phyloP scores from a whole-genome alignment of 169 alveolate genomes.

The Nephromyces sp. region DNA sequence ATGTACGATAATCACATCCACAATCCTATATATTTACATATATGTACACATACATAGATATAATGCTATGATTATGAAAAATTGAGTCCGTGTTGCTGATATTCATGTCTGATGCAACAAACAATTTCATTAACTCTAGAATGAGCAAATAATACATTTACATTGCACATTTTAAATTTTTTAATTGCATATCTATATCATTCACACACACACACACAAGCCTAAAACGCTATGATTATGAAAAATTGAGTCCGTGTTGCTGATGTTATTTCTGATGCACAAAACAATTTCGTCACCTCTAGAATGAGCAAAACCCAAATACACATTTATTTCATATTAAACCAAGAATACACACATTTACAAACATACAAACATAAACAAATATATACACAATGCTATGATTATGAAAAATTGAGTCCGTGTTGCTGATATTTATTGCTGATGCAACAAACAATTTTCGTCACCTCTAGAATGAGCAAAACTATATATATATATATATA shows the following conservation, averaged over 20 bases:
- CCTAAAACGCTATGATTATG: not conserved
- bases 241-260: not conserved
- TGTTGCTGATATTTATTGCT: not conserved
- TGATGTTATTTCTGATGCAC: not conserved
- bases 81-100: not conserved
- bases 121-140: not conserved
- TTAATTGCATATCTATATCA: not conserved
- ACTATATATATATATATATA: not conserved
- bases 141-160: not conserved
- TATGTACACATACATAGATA: not conserved
- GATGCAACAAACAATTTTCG: not conserved
- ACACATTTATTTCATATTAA: too few species aligned
- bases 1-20: slow-evolving; percentile 24
- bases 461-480: not conserved
- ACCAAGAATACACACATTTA: too few species aligned
- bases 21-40: too few species aligned
- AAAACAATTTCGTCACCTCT: not conserved
- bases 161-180: too few species aligned
- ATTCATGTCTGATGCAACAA: not conserved
- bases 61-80: not conserved
- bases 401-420: not conserved
- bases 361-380: not conserved
- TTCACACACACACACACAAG: not conserved
- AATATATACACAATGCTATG: not conserved
- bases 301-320: too few species aligned